Conservation (phyloP, 176 grass and related monocot species). For the Musa troglodytarum region DNA sequence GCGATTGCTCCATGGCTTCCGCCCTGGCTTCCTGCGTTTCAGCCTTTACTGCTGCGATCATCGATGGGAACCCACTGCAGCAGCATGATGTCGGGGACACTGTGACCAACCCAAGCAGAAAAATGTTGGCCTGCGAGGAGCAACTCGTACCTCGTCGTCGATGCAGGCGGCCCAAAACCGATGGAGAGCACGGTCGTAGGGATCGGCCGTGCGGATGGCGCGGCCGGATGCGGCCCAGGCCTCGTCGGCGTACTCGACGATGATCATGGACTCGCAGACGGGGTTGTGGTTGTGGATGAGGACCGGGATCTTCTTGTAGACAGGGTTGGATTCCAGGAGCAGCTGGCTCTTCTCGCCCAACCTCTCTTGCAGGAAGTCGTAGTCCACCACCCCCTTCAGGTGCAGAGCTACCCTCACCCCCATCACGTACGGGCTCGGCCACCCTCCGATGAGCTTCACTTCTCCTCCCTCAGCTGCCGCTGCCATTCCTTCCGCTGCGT, state of each 20-base stretch:
- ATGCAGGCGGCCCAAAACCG: conserved; percentile 17
- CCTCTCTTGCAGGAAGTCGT: not conserved
- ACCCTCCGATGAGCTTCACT: conserved; percentile 34
- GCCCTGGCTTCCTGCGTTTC: not conserved
- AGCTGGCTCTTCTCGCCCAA: conserved; percentile 42
- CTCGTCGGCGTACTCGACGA: conserved; percentile 47
- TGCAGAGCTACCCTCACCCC: not conserved
- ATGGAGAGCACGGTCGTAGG: conserved; percentile 23
- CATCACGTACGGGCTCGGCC: not conserved
- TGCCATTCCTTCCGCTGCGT: too few species aligned
- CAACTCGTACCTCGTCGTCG: conserved; percentile 12
- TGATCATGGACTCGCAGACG: conserved; percentile 33
- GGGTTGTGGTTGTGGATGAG: conserved; percentile 24
- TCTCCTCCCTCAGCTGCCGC: not conserved
- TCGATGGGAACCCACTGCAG: too few species aligned
- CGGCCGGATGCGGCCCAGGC: conserved; percentile 30
- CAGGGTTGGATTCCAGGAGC: conserved; percentile 36
- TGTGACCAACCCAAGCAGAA: too few species aligned
- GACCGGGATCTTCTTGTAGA: not conserved
- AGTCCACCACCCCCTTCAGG: not conserved
- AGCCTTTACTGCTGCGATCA: not conserved
- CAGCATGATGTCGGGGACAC: too few species aligned
- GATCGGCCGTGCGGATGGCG: conserved; percentile 24
- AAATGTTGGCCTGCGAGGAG: too few species aligned
- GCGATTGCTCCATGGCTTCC: conserved; percentile 14